These are phyloP conservation scores for Phytophthora tentaculata DNA, from an alignment of 352 stramenopile species.

Conservation along the genomic window DNA sequence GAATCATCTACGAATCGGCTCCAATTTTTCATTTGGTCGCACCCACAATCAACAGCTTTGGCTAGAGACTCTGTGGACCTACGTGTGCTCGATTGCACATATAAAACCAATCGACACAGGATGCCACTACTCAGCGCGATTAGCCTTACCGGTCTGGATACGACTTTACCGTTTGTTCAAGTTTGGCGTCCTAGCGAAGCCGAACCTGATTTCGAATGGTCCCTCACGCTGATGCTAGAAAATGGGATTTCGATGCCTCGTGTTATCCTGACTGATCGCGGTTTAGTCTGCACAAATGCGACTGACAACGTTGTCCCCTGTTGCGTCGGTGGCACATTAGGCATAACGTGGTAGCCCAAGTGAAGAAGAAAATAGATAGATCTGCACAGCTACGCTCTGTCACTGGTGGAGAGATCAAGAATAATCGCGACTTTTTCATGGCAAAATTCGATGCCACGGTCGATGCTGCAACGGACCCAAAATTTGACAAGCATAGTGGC, in stretches of 20 bases:
- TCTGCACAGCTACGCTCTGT: not conserved
- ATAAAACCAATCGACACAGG: conserved; percentile 7
- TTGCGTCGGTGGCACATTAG: conserved; percentile 3
- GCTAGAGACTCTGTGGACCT: conserved; percentile 1
- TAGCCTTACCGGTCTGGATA: not conserved
- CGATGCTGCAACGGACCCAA: not conserved
- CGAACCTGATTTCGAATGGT: conserved; percentile 2
- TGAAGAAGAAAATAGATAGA: not conserved
- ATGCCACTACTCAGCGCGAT: not conserved
- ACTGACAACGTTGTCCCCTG: not conserved
- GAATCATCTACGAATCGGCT: conserved; percentile 1
- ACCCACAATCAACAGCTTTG: not conserved
- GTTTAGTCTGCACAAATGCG: not conserved
- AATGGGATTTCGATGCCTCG: not conserved
- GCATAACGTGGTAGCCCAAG: conserved; percentile 8
- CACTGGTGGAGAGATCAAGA: not conserved
- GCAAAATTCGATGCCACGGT: not conserved
- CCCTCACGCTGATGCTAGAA: not conserved
- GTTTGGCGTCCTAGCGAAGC: not conserved
- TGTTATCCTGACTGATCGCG: not conserved
- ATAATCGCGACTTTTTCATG: not conserved
- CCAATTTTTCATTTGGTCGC: conserved; percentile 10
- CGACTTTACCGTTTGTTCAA: not conserved
- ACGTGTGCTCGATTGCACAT: conserved; percentile 7
- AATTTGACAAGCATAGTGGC: not conserved